Conservation (phyloP, 2,329 filamentous ascomycete genomes). For the Verticillium nonalfalfae region DNA sequence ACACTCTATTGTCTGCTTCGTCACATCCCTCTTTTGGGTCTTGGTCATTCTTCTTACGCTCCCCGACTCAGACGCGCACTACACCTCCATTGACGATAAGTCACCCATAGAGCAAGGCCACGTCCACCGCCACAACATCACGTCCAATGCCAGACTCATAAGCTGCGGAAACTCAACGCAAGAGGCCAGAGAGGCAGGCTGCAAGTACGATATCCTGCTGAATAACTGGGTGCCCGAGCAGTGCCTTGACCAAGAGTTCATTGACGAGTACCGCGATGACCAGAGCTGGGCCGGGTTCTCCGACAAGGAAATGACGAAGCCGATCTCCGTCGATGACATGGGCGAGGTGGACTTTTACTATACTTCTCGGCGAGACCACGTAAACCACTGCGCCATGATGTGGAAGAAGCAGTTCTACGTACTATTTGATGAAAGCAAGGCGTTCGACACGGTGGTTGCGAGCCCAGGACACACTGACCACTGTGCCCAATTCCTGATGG, state of each 20-base stretch:
- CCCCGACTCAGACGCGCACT: neutral
- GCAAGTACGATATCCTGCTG: slow-evolving; percentile 17
- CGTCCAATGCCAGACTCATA: slow-evolving; percentile 9
- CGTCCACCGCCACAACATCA: slow-evolving; percentile 11
- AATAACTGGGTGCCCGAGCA: slow-evolving; percentile 17
- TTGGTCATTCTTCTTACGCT: slow-evolving; percentile 10
- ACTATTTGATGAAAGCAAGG: slow-evolving; percentile 13
- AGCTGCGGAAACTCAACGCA: slow-evolving; percentile 13
- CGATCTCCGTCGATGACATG: slow-evolving; percentile 14
- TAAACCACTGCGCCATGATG: slow-evolving; percentile 19
- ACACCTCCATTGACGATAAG: neutral
- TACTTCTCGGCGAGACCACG: slow-evolving; percentile 16
- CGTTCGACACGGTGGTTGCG: slow-evolving; percentile 14
- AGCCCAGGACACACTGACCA: slow-evolving; percentile 18
- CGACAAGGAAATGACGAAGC: slow-evolving; percentile 15
- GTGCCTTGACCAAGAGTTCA: slow-evolving; percentile 14
- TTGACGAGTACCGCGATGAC: slow-evolving; percentile 19
- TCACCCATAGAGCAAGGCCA: neutral
- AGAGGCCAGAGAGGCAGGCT: slow-evolving; percentile 11
- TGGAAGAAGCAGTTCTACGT: slow-evolving; percentile 18
- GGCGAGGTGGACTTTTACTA: slow-evolving; percentile 14
- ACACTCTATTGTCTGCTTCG: slow-evolving; percentile 8
- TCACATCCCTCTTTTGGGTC: slow-evolving; percentile 16
- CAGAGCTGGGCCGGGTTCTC: slow-evolving; percentile 15
- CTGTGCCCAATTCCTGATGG: slow-evolving; percentile 19